These are phyloP conservation scores for Metschnikowia dekortorum DNA, from an alignment of 805 yeast genomes.

Conservation along the genomic window DNA sequence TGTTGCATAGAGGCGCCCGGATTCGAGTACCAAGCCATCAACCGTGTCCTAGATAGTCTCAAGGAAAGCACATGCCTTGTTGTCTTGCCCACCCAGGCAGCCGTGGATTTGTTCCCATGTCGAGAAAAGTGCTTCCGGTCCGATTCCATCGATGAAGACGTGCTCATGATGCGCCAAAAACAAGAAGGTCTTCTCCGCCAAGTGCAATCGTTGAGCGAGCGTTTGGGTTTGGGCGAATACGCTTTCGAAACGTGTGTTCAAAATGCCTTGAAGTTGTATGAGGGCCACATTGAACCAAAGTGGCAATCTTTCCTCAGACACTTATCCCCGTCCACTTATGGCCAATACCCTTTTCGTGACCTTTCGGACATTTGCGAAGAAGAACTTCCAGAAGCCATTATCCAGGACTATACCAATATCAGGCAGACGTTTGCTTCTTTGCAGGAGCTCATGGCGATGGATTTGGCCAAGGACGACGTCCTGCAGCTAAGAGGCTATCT, in stretches of 20 bases:
- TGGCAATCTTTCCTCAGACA: conserved; percentile 16
- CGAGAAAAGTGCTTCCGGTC: neutral
- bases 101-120: conserved; percentile 9
- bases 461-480: conserved; percentile 1
- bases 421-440: conserved; percentile 9
- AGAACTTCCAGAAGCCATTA: neutral
- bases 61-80: conserved; percentile 5
- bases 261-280: conserved; percentile 19
- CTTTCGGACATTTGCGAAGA: neutral
- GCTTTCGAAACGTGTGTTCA: conserved; percentile 14
- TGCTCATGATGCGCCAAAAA: conserved; percentile 3
- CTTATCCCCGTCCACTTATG: conserved; percentile 1
- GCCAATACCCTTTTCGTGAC: conserved; percentile 11
- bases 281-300: conserved; percentile 16
- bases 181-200: conserved; percentile 8
- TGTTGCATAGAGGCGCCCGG: neutral
- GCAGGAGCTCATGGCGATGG: conserved; percentile 8
- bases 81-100: conserved; percentile 10
- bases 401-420: conserved; percentile 6
- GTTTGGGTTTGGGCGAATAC: conserved; percentile 14
- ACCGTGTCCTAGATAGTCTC: neutral
- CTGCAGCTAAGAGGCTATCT: conserved; percentile 4
- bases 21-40: neutral
- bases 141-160: conserved; percentile 2
- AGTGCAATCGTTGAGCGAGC: conserved; percentile 12